These are phyloP conservation scores for Skeletonema costatum DNA, from an alignment of 108 stramenopile genomes.

Conservation along the genomic window DNA sequence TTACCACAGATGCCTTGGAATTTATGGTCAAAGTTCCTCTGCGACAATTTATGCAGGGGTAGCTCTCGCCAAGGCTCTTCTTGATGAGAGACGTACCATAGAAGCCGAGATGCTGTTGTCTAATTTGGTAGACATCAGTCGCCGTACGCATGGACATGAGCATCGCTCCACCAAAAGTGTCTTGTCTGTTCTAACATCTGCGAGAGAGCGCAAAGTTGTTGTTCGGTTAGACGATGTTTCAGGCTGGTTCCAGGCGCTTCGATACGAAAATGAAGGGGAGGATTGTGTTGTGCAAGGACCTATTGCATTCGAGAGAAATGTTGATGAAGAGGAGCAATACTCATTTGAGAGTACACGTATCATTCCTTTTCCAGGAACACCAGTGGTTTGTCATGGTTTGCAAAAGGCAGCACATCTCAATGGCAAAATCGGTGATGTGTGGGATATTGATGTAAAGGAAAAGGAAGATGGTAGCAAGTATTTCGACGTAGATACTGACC, in stretches of 20 bases:
- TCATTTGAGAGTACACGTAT: not conserved
- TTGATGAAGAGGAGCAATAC: not conserved
- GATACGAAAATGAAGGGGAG: not conserved
- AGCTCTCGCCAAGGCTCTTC: not conserved
- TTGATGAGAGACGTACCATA: not conserved
- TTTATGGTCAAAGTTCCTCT: not conserved
- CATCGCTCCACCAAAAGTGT: not conserved
- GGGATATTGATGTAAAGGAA: not conserved
- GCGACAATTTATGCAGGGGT: not conserved
- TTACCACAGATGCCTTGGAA: not conserved
- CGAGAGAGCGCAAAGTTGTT: not conserved
- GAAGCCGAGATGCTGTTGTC: constrained; percentile 13
- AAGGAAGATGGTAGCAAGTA: not conserved
- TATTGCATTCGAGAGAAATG: not conserved
- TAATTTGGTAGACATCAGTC: not conserved
- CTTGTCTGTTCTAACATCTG: not conserved
- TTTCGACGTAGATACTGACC: not conserved
- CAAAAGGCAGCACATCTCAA: constrained; percentile 14
- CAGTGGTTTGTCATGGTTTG: constrained; percentile 7
- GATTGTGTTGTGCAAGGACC: constrained; percentile 13
- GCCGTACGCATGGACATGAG: constrained; percentile 4
- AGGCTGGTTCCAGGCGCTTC: constrained; percentile 1
- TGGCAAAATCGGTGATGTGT: constrained; percentile 9
- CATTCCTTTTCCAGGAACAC: not conserved
- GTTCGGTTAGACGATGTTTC: not conserved